A percentile compares a stretch with the other conserved stretches of the same genome.
These are phyloP conservation scores for Wakefieldia striispora DNA, from an alignment of 768 basidiomycete genomes.

Conservation along the genomic window DNA sequence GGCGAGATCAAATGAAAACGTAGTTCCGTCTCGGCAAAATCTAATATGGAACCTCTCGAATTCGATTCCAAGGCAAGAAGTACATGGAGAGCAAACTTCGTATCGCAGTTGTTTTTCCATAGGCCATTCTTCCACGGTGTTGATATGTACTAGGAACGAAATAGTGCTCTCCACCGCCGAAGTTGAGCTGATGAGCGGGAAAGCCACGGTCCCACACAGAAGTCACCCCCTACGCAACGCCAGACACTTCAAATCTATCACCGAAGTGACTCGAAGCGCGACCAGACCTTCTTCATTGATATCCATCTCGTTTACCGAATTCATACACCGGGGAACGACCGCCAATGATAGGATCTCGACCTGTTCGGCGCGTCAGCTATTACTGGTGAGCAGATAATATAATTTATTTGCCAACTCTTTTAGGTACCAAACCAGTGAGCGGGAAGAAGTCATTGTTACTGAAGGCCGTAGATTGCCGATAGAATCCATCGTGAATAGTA, in stretches of 20 bases:
- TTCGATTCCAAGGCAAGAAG: too few relatives aligned
- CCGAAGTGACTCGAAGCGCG: neutral
- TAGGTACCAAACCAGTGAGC: conserved; percentile 9
- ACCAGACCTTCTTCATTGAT: neutral
- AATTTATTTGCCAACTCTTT: conserved; percentile 13
- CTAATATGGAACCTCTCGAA: too few relatives aligned
- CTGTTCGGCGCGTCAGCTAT: conserved; percentile 3
- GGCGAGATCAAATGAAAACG: too few relatives aligned
- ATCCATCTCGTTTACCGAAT: neutral
- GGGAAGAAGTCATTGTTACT: conserved; percentile 27
- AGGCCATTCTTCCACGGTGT: neutral
- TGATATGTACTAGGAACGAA: conserved; percentile 43
- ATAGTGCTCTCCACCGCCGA: conserved; percentile 54
- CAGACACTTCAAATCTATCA: neutral
- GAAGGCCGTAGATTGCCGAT: conserved; percentile 23
- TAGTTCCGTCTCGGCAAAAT: too few relatives aligned
- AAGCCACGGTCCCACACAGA: too few relatives aligned
- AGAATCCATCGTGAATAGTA: conserved; percentile 37
- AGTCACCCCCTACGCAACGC: conserved; percentile 2
- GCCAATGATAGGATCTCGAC: conserved; percentile 28
- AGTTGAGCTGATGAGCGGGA: too few relatives aligned
- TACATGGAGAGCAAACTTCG: too few relatives aligned
- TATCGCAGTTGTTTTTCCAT: too few relatives aligned
- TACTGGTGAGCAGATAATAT: neutral
- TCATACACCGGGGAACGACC: neutral